Percentiles rank a stretch among this genome's conserved stretches.
phyloP scores from a whole-genome alignment of 2,329 filamentous ascomycete species.

The Trichophyton rubrum region DNA sequence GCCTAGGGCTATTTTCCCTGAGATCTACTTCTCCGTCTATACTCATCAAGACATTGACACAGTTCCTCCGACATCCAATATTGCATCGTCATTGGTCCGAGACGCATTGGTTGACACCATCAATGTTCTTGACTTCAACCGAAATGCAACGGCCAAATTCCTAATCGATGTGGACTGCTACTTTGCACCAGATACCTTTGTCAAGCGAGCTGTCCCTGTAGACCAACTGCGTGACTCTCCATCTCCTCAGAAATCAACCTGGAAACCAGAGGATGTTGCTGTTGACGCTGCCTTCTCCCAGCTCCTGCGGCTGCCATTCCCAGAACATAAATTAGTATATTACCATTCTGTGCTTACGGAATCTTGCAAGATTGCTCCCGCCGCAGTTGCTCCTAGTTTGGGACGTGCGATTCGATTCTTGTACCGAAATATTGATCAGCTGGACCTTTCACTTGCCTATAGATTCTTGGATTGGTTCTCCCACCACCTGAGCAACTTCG shows the following conservation, averaged over 20 bases:
- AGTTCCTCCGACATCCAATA: slow-evolving; percentile 62
- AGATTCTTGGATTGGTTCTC: slow-evolving; percentile 96
- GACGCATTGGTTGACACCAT: slow-evolving; percentile 85
- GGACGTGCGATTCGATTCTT: slow-evolving; percentile 86
- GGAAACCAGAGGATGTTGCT: slow-evolving; percentile 95
- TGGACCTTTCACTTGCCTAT: slow-evolving; percentile 77
- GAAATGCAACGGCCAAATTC: slow-evolving; percentile 72
- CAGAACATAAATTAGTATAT: slow-evolving; percentile 91
- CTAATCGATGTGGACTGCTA: slow-evolving; percentile 92
- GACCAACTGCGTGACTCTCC: slow-evolving; percentile 62
- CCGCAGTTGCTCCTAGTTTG: slow-evolving; percentile 87
- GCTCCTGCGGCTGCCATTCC: slow-evolving; percentile 70
- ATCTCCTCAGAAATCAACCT: slow-evolving; percentile 58
- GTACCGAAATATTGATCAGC: slow-evolving; percentile 65
- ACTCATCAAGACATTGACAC: slow-evolving; percentile 75
- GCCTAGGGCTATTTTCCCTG: slow-evolving; percentile 68
- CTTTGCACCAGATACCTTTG: slow-evolving; percentile 78
- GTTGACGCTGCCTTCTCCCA: slow-evolving; percentile 98
- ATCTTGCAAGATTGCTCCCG: slow-evolving; percentile 87
- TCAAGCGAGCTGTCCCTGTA: slow-evolving; percentile 84
- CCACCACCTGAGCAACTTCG: slow-evolving; percentile 96
- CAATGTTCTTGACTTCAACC: slow-evolving; percentile 86
- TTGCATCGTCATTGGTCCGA: slow-evolving; percentile 71
- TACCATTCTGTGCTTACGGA: slow-evolving; percentile 94
- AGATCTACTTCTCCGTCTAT: slow-evolving; percentile 90